Percentiles rank a stretch among this genome's conserved stretches.
Evolutionary conservation across 768 basidiomycete species (phyloP).

Genomic region (Paxillus involutus): DNA sequence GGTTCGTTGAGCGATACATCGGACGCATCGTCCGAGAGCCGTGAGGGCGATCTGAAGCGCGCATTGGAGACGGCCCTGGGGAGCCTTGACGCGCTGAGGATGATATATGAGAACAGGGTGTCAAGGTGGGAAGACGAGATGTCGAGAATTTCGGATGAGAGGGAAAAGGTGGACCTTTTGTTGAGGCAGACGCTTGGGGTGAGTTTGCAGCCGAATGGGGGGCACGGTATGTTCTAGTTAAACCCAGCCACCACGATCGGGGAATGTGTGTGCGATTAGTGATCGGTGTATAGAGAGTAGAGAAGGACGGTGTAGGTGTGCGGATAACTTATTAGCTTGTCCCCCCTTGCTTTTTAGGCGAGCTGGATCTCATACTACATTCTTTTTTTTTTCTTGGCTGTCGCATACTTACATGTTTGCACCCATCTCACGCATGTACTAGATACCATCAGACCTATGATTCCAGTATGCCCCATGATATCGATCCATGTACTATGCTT

Average conservation of each 20-base stretch:
- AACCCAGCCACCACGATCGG: not conserved
- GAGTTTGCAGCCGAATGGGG: constrained; percentile 27
- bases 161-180: constrained; percentile 64
- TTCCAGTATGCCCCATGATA: too few species aligned
- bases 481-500: too few species aligned
- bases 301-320: not conserved
- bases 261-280: too few species aligned
- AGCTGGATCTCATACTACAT: not conserved
- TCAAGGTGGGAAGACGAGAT: constrained; percentile 73
- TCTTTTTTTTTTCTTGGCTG: not conserved
- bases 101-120: constrained; percentile 69
- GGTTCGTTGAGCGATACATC: constrained; percentile 54
- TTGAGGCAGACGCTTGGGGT: constrained; percentile 62
- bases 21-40: constrained; percentile 48
- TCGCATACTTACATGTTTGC: too few species aligned
- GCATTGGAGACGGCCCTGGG: constrained; percentile 68
- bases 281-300: too few species aligned
- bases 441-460: too few species aligned
- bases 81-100: constrained; percentile 60
- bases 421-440: too few species aligned
- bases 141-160: constrained; percentile 60
- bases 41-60: constrained; percentile 65
- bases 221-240: not conserved
- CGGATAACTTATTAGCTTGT: not conserved
- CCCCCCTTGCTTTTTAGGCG: not conserved